Evolutionary conservation across 805 yeast species (phyloP).

Genomic region (Wickerhamiella shivajii): DNA sequence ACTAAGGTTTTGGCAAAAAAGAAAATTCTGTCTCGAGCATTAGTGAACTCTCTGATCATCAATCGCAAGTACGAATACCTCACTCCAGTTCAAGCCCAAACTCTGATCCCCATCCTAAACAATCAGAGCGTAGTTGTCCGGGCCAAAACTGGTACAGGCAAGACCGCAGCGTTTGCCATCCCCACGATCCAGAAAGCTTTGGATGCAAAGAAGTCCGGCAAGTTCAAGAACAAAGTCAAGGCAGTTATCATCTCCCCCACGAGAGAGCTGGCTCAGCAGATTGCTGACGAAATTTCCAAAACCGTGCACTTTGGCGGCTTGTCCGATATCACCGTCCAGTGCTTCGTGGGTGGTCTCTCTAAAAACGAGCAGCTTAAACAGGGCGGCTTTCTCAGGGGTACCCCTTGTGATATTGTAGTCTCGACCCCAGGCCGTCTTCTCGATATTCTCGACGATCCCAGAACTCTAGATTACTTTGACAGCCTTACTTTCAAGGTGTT

Average conservation of each 20-base stretch:
- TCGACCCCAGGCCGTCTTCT: slow-evolving; percentile 82
- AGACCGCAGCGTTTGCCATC: slow-evolving; percentile 76
- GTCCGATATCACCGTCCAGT: slow-evolving; percentile 27
- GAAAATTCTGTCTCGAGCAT: slow-evolving; percentile 19
- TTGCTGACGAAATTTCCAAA: slow-evolving; percentile 46
- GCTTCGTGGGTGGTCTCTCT: slow-evolving; percentile 57
- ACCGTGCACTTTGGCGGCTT: slow-evolving; percentile 27
- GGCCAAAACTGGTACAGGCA: slow-evolving; percentile 94
- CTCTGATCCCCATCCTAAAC: slow-evolving; percentile 55
- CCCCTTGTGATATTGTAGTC: slow-evolving; percentile 45
- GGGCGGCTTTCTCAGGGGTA: slow-evolving; percentile 23
- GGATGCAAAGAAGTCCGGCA: slow-evolving; percentile 25
- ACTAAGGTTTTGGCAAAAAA: slow-evolving; percentile 18
- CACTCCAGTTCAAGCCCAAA: slow-evolving; percentile 27
- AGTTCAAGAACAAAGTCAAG: slow-evolving; percentile 29
- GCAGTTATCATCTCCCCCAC: slow-evolving; percentile 76
- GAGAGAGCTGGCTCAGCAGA: slow-evolving; percentile 79
- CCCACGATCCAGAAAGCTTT: slow-evolving; percentile 53
- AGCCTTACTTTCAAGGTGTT: slow-evolving; percentile 51
- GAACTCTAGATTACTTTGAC: slow-evolving; percentile 33
- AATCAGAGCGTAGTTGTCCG: slow-evolving; percentile 59
- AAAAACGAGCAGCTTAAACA: slow-evolving; percentile 27
- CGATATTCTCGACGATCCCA: slow-evolving; percentile 40
- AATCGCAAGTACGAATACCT: slow-evolving; percentile 22
- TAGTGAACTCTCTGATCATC: slow-evolving; percentile 23